Base-by-base conservation (phyloP, 345 rosid species). In the Aethionema arabicum region DNA sequence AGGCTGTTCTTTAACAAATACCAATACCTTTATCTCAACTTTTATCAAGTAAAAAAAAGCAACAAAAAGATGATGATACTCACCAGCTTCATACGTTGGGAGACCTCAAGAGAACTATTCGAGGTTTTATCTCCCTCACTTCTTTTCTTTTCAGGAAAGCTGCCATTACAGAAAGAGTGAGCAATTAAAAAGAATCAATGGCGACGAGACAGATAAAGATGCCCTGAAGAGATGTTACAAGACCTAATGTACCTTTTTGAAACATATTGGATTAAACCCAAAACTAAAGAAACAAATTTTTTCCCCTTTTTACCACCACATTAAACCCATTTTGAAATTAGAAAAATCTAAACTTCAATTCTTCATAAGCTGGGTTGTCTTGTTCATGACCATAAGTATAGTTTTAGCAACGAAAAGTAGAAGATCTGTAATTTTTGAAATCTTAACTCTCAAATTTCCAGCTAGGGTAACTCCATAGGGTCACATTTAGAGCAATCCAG, bases 131-230 rank as follows among this genome's bases (percentile, higher is more conserved):
- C 84, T 79, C 65, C 85, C 56, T 77, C 78, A 39, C 54, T 58
- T 67, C 73, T 73, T 65, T 75, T 85, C 80, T 80, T 87, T 50
- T 73, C 92, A 31, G 95, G 88, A 58, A 82, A 87, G 82, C 97
- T 90, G 81, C 73, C 65, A 82, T 67, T 21, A 21, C 27, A 21
- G 27, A 21, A 21, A 21, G 27, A 21, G 27, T 21, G 2, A 21
- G 27, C 27, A 1, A 21, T 21, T 21, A 21, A 21, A 21, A 21
- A 21, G 63, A 70, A 63, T 76, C 65, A 72, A 54, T 29, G 45
- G 11, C 57, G 48, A 52, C 21, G 14, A 43, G 56, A 48, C 27
- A 50, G 37, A 64, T 35, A 72, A 77, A 30, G 58, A 52, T 69
- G 44, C 32, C 60, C 52, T 15, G 56, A 32, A 64, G 64, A 67